Base-by-base conservation (phyloP, 2,329 filamentous ascomycete species). In the Cladosporium sphaerospermum region DNA sequence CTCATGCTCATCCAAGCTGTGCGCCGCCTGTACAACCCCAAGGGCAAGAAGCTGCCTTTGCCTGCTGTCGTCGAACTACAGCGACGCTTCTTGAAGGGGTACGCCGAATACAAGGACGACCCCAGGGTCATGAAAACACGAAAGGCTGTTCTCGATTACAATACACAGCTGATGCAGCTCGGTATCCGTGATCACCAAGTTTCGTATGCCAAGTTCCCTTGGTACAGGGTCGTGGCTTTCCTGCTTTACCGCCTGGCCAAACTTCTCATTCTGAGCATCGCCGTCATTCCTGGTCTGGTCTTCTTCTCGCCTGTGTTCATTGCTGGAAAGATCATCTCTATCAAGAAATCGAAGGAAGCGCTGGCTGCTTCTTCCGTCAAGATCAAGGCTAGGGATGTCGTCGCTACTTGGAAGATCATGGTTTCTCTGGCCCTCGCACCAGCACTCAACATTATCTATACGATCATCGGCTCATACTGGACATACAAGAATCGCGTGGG, bases 11-110 rank as follows among this genome's bases (percentile, higher is more conserved):
- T 28, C 23, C 23, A 28, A 79, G 91, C 92, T 36, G 92, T 91
- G 6, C 83, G 93, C 57, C 83, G 93, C 46, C 78, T 99, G 28
- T 99, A 99, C 73, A 96, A 95, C 65, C 88, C 90, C 9, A 93
- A 89, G 46, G 89, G 90, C 62, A 96, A 92, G 74, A 96, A 95
- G 70, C 78, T 97, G 36, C 92, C 92, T 6, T 78, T 97, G 18
- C 89, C 92, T 1, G 87, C 92, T 66, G 88, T 97, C 9, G 88
- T 97, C 32, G 93, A 99, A 73, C 81, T 99, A 48, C 97, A 97
- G 72, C 82, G 92, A 48, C 84, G 92, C 34, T 79, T 99, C 5
- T 87, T 95, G 54, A 86, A 92, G 69, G 92, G 92, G 23, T 99
- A 96, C 67, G 88, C 88, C 52, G 85, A 87, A 53, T 96, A 92